These are phyloP conservation scores for Apiospora saccharicola DNA, from an alignment of 2,329 filamentous ascomycete genomes.

Conservation along the genomic window DNA sequence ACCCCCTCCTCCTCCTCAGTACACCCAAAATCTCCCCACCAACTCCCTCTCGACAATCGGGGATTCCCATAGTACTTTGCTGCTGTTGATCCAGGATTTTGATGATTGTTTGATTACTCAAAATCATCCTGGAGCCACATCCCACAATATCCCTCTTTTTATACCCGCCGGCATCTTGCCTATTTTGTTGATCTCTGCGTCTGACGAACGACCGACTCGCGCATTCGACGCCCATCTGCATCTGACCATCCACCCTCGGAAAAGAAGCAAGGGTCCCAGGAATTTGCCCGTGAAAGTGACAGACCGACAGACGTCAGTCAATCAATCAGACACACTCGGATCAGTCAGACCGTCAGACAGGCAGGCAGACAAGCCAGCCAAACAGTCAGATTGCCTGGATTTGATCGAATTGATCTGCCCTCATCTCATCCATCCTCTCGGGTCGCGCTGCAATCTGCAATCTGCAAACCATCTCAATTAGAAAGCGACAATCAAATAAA, in stretches of 20 bases:
- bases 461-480: neutral
- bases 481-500: too few species aligned
- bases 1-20: neutral
- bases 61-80: neutral
- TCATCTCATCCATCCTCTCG: slow-evolving; percentile 8
- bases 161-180: neutral
- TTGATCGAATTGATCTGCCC: neutral
- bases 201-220: slow-evolving; percentile 5
- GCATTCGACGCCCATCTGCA: neutral
- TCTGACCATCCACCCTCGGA: neutral
- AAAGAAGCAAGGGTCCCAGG: neutral
- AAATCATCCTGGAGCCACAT: neutral
- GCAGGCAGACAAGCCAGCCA: neutral
- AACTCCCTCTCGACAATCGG: slow-evolving; percentile 3
- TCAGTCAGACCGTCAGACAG: neutral
- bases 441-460: neutral
- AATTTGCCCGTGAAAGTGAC: neutral
- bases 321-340: neutral
- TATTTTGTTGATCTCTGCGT: neutral
- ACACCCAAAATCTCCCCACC: neutral
- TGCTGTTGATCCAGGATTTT: neutral
- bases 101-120: neutral
- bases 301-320: slow-evolving; percentile 4
- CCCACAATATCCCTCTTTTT: neutral
- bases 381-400: neutral